Base-by-base conservation (phyloP, 352 stramenopile genomes). In the Phytophthora sansomeana region DNA sequence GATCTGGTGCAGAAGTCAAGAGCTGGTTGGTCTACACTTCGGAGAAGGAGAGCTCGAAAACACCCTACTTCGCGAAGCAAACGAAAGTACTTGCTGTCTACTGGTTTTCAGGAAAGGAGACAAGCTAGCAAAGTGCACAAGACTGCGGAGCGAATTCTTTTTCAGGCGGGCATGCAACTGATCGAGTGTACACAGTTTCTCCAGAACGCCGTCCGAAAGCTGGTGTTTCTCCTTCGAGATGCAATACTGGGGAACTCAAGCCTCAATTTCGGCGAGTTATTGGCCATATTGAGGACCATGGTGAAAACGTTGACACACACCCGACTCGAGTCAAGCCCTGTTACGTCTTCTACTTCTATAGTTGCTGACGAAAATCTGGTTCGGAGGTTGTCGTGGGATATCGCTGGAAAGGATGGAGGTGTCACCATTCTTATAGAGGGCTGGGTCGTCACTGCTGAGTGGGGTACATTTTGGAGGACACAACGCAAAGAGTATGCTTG, bases 401-500 rank as follows among this genome's bases (percentile, higher is more conserved):
- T 71, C 58, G 63, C 54, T 53, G 58, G 72, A 17, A 70, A 56
- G 47, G 60, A 69, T 58, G 72, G 58, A 49, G 47, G 56, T 29
- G 57, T 53, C 26, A 44, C 33, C 3, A 54, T 71, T 50, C 16
- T 84, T 28, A 67, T 80, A 53, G 61, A 83, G 39, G 80, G 84
- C 0, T 88, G 78, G 61, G 79, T 93, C 9, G 64, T 81, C 9
- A 80, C 76, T 35, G 78, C 75, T 19, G 77, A 90, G 47, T 93
- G 85, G 85, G 66, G 80, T 4, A 73, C 77, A 0, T 77, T 90
- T 36, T 93, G 85, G 85, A 83, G 85, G 35, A 82, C 82, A 42
- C 75, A 91, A 53, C 65, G 77, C 6, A 71, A 64, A 10, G 79
- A 82, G 19, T 91, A 88, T 26, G 81, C 81, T 39, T 90, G 81